A percentile compares a stretch with the other conserved stretches of the same genome.
These are phyloP conservation scores for Rhododendron ferrugineum DNA, from an alignment of 148 eudicot species.

Conservation along the genomic window DNA sequence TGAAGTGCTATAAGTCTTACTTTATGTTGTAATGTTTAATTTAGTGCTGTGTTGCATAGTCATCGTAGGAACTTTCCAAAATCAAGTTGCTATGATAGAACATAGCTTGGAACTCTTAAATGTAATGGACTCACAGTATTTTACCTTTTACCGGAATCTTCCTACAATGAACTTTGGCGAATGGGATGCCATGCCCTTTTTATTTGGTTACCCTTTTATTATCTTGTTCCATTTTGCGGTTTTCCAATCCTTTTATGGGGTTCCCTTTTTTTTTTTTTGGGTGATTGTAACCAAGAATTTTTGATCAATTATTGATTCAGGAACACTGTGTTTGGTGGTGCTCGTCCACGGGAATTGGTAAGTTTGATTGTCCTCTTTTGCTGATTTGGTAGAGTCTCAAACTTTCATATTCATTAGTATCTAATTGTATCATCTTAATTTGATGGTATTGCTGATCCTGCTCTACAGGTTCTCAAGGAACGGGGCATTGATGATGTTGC, in stretches of 20 bases:
- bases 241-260: neutral
- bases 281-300: neutral
- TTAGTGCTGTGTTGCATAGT: neutral
- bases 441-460: constrained; percentile 5
- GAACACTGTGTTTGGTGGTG: constrained; percentile 66
- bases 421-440: neutral
- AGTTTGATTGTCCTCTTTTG: constrained; percentile 14
- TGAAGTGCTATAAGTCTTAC: neutral
- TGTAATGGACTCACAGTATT: neutral
- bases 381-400: neutral
- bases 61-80: neutral
- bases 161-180: neutral
- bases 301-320: constrained; percentile 28
- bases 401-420: neutral
- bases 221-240: neutral
- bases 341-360: constrained; percentile 83
- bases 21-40: neutral
- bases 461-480: constrained; percentile 59
- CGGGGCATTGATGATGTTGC: constrained; percentile 57
- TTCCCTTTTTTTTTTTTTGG: neutral
- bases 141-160: neutral
- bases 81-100: neutral
- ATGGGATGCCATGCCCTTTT: neutral
- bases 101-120: neutral
- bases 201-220: neutral